phyloP scores from a whole-genome alignment of 1,284 basidiomycete species.

The Trichosporon ovoides region DNA sequence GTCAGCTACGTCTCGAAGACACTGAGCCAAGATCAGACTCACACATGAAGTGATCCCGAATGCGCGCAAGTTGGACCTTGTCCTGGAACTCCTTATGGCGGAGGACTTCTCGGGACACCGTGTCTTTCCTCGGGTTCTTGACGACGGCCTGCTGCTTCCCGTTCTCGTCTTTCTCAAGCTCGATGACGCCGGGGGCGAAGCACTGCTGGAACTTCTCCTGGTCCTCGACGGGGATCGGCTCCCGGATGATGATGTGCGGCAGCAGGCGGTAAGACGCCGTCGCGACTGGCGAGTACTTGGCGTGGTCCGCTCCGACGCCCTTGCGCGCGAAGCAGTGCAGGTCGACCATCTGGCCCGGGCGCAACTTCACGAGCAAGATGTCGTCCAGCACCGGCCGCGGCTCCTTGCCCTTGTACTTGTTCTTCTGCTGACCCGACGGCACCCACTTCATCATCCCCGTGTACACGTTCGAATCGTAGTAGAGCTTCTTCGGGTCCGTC shows the following conservation, averaged over 20 bases:
- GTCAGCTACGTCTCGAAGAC: background rate
- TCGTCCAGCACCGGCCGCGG: conserved; percentile 59
- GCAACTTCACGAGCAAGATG: conserved; percentile 88
- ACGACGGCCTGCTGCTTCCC: conserved; percentile 55
- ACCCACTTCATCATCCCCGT: conserved; percentile 76
- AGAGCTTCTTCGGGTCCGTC: conserved; percentile 62
- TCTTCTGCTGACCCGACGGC: conserved; percentile 76
- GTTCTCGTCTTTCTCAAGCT: conserved; percentile 55
- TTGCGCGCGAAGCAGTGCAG: conserved; percentile 76
- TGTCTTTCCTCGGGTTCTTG: conserved; percentile 67
- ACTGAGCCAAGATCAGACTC: conserved; percentile 20
- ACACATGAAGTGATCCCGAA: conserved; percentile 95
- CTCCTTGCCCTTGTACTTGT: conserved; percentile 41
- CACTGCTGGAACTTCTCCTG: conserved; percentile 75
- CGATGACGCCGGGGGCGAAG: conserved; percentile 86
- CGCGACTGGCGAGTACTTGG: conserved; percentile 96
- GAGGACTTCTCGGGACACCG: conserved; percentile 86
- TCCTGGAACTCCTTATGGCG: conserved; percentile 87
- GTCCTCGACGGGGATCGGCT: conserved; percentile 60
- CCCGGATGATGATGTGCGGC: conserved; percentile 73
- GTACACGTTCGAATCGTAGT: conserved; percentile 62
- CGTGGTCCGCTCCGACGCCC: conserved; percentile 92
- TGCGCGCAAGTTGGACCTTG: conserved; percentile 73
- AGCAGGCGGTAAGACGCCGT: conserved; percentile 92
- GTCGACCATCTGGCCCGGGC: conserved; percentile 74